Base-by-base conservation (phyloP, 257 asterid species). In the Solanum piurae region DNA sequence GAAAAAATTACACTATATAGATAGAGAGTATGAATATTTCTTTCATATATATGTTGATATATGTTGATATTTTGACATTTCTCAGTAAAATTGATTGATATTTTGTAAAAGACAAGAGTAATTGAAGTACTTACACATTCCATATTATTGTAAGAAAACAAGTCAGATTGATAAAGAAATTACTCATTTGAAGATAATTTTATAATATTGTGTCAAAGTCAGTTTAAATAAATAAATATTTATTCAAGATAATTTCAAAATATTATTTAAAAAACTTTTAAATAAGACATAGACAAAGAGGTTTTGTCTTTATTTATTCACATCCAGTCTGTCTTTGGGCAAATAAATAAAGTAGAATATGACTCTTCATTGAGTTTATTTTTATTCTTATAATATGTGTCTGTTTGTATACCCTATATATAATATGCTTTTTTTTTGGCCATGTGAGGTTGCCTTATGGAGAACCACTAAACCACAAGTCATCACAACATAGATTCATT, bases 251-350 rank as follows among this genome's bases (percentile, higher is more conserved):
- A 13, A 71, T 71, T 71, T 14, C 6, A 14, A 3, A 31, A 14
- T 31, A 29, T 31, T 31, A 14, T 29, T 13, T 69, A 0, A 29
- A 31, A 69, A 12, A 5, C 21, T 2, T 68, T 14, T 12, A 69
- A 31, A 71, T 27, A 69, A 71, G n/a, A 31, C 40, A 31, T 14
- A 31, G 40, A 71, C n/a, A 31, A 13, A 68, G 72, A 27, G 74
- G 77, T 14, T 73, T 80, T 16, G 40, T 80, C 27, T 80, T 9
- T 80, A 46, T 80, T 46, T 44, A 80, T 80, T 80, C 85, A 52
- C 62, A 46, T 29, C 68, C 85, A 80, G 40, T 80, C 42, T 80
- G 85, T 80, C 68, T 80, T 46, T 46, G n/a, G 40, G 85, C 68
- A 44, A 79, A 25, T 25, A 25, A 25, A n/a, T 79, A 79, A 79